Percentiles rank a stretch among this genome's conserved stretches.
Conservation (phyloP, 805 yeast genomes). For the Candida yuanshanica region DNA sequence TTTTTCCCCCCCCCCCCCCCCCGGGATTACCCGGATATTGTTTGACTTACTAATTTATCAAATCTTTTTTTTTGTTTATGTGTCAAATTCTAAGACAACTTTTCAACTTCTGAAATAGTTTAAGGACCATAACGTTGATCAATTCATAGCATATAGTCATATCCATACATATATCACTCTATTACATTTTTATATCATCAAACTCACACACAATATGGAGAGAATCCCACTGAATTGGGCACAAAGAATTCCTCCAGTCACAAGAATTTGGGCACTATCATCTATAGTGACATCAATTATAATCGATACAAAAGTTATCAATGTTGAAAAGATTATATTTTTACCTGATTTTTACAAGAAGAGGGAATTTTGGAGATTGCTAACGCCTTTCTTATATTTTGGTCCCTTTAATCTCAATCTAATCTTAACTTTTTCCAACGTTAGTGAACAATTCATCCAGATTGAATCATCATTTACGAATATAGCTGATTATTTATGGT, state of each 20-base stretch:
- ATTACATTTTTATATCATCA: neutral
- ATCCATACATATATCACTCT: neutral
- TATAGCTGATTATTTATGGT: constrained; percentile 18
- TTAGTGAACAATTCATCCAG: constrained; percentile 8
- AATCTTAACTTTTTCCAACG: constrained; percentile 4
- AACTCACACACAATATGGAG: constrained; percentile 13
- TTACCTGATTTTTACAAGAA: constrained; percentile 7
- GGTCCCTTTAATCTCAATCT: constrained; percentile 13
- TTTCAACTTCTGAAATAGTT: neutral
- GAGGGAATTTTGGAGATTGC: constrained; percentile 18
- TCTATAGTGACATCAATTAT: constrained; percentile 10
- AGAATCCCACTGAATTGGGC: constrained; percentile 16
- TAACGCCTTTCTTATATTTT: constrained; percentile 16
- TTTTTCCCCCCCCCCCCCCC: no score
- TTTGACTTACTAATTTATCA: no score
- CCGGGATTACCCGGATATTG: neutral
- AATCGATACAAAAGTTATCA: constrained; percentile 8
- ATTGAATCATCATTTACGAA: constrained; percentile 10
- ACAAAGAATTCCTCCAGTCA: constrained; percentile 14
- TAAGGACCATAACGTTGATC: no score
- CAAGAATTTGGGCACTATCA: constrained; percentile 15
- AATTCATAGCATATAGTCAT: no score
- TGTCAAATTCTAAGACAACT: no score
- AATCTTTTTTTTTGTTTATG: neutral
- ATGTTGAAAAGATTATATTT: constrained; percentile 9